A percentile compares a stretch with the other conserved stretches of the same genome.
phyloP scores from a whole-genome alignment of 345 rosid genomes.

The Syzygium oleosum region DNA sequence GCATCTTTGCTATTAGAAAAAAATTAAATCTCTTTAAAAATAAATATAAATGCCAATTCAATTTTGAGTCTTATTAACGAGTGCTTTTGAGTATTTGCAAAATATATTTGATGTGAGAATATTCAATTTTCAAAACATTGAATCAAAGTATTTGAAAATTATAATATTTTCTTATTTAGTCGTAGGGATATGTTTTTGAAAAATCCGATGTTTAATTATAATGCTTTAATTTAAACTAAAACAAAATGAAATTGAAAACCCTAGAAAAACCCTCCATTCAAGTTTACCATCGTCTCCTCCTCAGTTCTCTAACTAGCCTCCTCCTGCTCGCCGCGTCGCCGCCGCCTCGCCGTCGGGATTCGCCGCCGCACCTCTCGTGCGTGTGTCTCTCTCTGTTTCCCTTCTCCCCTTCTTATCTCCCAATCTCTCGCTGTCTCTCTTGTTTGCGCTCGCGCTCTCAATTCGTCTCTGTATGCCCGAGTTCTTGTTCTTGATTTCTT shows the following conservation, averaged over 20 bases:
- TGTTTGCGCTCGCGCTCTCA: background rate
- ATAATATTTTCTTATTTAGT: background rate
- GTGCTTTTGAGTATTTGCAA: too few species aligned
- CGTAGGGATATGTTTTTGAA: background rate
- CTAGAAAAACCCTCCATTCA: background rate
- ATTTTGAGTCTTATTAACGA: background rate
- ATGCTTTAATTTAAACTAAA: background rate
- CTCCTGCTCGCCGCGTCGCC: background rate
- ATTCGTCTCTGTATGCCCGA: background rate
- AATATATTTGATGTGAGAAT: background rate
- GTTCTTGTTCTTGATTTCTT: background rate
- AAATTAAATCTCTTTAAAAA: background rate
- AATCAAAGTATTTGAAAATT: background rate
- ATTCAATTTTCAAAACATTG: background rate
- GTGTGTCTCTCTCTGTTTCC: background rate
- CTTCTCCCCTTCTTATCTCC: background rate
- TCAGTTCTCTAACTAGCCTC: background rate
- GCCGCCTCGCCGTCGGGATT: background rate
- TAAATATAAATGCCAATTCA: background rate
- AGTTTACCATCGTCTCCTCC: background rate
- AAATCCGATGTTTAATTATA: background rate
- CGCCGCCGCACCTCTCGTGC: background rate
- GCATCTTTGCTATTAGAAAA: background rate
- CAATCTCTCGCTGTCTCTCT: background rate
- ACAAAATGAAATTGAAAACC: background rate